phyloP scores from a whole-genome alignment of 768 basidiomycete genomes.

The Tulasnella sp. region DNA sequence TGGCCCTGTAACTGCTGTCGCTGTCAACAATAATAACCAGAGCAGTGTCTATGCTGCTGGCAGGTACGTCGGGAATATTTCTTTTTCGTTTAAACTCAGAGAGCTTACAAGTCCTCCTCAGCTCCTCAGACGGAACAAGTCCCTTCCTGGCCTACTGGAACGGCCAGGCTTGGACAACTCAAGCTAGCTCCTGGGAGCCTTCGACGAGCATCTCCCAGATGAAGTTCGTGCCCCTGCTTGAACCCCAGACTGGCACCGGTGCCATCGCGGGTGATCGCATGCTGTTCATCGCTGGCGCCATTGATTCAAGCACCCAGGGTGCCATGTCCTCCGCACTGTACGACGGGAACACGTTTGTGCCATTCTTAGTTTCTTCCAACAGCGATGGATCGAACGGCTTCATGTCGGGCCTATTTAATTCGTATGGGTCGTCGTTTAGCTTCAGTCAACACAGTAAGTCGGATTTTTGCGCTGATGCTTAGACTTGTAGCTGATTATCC shows the following conservation, averaged over 20 bases:
- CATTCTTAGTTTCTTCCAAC: slow-evolving; percentile 65
- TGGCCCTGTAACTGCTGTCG: slow-evolving; percentile 83
- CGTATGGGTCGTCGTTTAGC: slow-evolving; percentile 56
- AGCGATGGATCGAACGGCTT: slow-evolving; percentile 57
- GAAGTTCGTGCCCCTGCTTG: slow-evolving; percentile 78
- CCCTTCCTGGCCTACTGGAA: slow-evolving; percentile 82
- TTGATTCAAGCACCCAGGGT: slow-evolving; percentile 60
- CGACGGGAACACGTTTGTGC: slow-evolving; percentile 72
- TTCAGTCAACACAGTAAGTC: slow-evolving; percentile 60
- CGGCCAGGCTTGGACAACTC: slow-evolving; percentile 59
- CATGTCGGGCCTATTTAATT: slow-evolving; percentile 73
- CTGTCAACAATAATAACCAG: slow-evolving; percentile 67
- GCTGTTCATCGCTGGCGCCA: slow-evolving; percentile 75
- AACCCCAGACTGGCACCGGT: slow-evolving; percentile 57
- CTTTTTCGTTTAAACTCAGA: too few relatives aligned
- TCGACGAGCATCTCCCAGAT: slow-evolving; percentile 69
- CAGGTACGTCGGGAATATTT: slow-evolving; percentile 52
- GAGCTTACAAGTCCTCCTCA: slow-evolving; percentile 19
- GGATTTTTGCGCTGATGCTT: slow-evolving; percentile 8
- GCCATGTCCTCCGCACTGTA: slow-evolving; percentile 78
- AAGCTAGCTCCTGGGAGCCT: slow-evolving; percentile 37
- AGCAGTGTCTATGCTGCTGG: slow-evolving; percentile 89
- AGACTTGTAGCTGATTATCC: slow-evolving; percentile 16
- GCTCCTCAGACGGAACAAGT: slow-evolving; percentile 15
- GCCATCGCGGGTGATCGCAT: slow-evolving; percentile 77